Percentiles rank a stretch among this genome's conserved stretches.
Conservation (phyloP, 352 stramenopile species). For the Phytophthora multivora region DNA sequence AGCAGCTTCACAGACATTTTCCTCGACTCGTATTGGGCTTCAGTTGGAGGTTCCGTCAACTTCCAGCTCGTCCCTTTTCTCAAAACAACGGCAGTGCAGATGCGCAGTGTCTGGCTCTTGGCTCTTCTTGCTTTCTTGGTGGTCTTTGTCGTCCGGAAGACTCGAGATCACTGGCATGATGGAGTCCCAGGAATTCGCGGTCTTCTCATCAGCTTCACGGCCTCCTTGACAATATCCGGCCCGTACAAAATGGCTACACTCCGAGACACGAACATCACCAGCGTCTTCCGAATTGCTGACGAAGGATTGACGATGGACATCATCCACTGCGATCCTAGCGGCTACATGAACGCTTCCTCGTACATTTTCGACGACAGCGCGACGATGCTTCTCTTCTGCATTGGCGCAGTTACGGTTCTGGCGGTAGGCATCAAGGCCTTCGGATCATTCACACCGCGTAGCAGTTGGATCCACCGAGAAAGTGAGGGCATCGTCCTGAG, state of each 20-base stretch:
- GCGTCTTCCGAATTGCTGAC: constrained; percentile 12
- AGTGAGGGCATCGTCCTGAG: constrained; percentile 11
- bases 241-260: constrained; percentile 27
- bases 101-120: constrained; percentile 54
- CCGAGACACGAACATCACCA: constrained; percentile 21
- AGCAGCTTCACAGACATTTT: constrained; percentile 43
- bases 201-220: constrained; percentile 41
- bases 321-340: constrained; percentile 7
- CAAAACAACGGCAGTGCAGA: constrained; percentile 39
- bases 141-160: constrained; percentile 19
- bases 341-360: constrained; percentile 25
- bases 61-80: constrained; percentile 37
- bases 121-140: constrained; percentile 34
- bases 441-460: constrained; percentile 10
- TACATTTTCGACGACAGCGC: constrained; percentile 22
- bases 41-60: constrained; percentile 18
- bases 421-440: constrained; percentile 8
- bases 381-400: constrained; percentile 20
- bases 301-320: constrained; percentile 16
- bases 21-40: constrained; percentile 47
- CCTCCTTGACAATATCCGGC: constrained; percentile 35
- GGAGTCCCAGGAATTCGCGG: constrained; percentile 35
- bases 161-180: constrained; percentile 12
- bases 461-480: constrained; percentile 8
- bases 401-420: constrained; percentile 1